These are phyloP conservation scores for Backusella mclennaniae DNA, from an alignment of 192 early-diverging fungal genomes.

Conservation along the genomic window DNA sequence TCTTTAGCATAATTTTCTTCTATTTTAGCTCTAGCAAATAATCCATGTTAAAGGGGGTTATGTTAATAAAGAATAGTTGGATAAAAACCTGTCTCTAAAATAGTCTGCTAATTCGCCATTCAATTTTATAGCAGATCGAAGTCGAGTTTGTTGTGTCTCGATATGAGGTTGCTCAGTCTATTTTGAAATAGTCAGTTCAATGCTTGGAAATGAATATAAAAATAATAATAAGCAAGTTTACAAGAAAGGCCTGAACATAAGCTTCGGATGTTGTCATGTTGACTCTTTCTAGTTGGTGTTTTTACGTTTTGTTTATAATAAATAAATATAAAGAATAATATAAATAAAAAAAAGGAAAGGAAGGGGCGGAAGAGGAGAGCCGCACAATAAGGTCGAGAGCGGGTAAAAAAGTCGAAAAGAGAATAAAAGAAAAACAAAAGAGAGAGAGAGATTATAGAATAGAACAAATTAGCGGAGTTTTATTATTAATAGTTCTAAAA, in stretches of 20 bases:
- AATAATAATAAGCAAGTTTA: not conserved
- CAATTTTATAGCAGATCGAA: constrained; percentile 41
- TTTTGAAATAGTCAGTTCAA: not conserved
- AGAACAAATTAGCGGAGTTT: not conserved
- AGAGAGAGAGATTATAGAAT: not conserved
- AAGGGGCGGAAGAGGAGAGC: not conserved
- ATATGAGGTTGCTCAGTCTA: constrained; percentile 48
- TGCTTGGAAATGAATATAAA: not conserved
- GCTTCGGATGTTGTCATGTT: constrained; percentile 8
- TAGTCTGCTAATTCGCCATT: constrained; percentile 57
- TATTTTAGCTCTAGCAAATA: constrained; percentile 39
- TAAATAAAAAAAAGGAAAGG: constrained; percentile 4
- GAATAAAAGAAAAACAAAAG: not conserved
- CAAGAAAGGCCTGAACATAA: constrained; percentile 9
- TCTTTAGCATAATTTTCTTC: constrained; percentile 51
- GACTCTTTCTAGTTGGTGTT: not conserved
- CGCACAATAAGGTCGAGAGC: not conserved
- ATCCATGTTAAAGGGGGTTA: not conserved
- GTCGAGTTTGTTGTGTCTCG: constrained; percentile 44
- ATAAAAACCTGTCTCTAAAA: constrained; percentile 48
- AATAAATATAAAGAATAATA: not conserved
- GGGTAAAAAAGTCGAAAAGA: not conserved
- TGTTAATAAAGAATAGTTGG: not conserved
- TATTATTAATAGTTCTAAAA: constrained; percentile 1
- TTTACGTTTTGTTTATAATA: not conserved